A percentile compares a stretch with the other conserved stretches of the same genome.
Conservation (phyloP, 441 rosid species). For the Omphalea diandra region DNA sequence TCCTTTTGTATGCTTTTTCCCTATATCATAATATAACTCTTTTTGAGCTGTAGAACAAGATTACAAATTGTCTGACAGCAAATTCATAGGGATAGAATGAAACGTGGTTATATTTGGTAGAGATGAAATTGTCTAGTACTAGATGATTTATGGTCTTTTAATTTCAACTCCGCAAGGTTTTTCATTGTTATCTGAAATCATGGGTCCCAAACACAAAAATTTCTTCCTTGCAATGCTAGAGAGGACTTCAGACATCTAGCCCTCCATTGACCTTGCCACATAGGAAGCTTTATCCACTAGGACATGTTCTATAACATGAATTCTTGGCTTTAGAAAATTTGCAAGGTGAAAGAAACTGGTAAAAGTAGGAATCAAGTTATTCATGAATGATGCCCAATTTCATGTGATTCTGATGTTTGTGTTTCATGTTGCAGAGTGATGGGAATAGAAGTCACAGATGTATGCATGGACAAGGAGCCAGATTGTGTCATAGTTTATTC, state of each 20-base stretch:
- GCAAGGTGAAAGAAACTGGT: background rate
- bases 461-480: constrained; percentile 85
- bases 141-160: constrained; percentile 3
- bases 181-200: background rate
- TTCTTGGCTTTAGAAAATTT: background rate
- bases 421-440: constrained; percentile 40
- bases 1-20: background rate
- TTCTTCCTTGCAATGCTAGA: background rate
- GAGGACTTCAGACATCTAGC: background rate
- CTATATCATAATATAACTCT: background rate
- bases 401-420: constrained; percentile 13
- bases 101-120: background rate
- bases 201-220: background rate
- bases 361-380: background rate
- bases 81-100: background rate
- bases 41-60: background rate
- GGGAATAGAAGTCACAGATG: constrained; percentile 64
- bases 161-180: background rate
- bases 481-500: constrained; percentile 55
- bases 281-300: background rate
- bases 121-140: background rate
- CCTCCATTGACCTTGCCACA: background rate
- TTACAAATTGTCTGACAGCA: background rate
- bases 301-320: background rate
- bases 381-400: background rate